Percentiles rank a stretch among this genome's conserved stretches.
These are phyloP conservation scores for Brassica juncea DNA, from an alignment of 345 rosid genomes.

Conservation along the genomic window DNA sequence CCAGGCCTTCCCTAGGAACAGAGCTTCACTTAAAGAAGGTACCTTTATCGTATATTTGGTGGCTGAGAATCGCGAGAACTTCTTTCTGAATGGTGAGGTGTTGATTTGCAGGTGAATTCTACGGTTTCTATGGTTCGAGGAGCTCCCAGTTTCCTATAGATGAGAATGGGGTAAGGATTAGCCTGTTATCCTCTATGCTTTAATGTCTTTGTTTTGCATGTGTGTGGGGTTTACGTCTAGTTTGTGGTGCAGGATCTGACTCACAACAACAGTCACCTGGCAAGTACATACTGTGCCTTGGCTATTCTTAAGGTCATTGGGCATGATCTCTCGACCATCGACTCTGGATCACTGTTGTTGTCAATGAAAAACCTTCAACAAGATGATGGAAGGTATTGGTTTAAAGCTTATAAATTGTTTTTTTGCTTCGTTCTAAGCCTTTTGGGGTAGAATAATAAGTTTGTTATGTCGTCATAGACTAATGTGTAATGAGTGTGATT, in stretches of 20 bases:
- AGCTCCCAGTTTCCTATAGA: constrained; percentile 66
- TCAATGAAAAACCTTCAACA: constrained; percentile 88
- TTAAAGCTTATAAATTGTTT: background rate
- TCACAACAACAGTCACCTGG: constrained; percentile 69
- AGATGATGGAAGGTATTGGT: constrained; percentile 76
- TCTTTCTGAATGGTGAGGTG: background rate
- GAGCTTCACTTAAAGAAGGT: constrained; percentile 56
- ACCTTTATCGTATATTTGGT: constrained; percentile 12
- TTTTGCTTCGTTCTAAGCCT: background rate
- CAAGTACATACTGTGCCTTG: constrained; percentile 85
- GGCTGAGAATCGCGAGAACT: background rate
- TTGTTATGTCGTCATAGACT: background rate
- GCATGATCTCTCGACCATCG: constrained; percentile 52
- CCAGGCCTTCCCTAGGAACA: constrained; percentile 57
- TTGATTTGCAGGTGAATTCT: constrained; percentile 67
- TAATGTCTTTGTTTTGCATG: background rate
- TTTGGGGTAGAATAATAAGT: background rate
- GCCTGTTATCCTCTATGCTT: background rate
- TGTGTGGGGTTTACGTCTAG: constrained; percentile 18
- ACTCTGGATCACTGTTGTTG: constrained; percentile 49
- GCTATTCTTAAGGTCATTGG: constrained; percentile 71
- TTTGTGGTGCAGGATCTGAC: constrained; percentile 47
- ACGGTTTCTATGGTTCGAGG: constrained; percentile 77
- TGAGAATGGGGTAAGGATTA: constrained; percentile 53
- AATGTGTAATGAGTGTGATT: background rate